Base-by-base conservation (phyloP, 176 grass and related monocot species). In the Panicum miliaceum region DNA sequence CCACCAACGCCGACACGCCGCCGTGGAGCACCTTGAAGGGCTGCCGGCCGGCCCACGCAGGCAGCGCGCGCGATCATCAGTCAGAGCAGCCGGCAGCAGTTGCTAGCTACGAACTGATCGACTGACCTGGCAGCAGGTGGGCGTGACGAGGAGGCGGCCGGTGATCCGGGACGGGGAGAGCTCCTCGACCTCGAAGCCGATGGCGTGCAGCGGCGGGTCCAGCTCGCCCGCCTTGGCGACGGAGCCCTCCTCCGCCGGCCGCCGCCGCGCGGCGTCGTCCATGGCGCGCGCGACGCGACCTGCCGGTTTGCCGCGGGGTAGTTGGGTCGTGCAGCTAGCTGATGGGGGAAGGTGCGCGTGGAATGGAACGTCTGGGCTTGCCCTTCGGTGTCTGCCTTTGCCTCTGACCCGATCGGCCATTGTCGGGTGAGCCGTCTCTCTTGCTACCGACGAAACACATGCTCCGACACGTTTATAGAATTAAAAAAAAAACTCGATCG, bases 1-100 rank as follows among this genome's bases (percentile, higher is more conserved):
- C 87, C 61, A 98, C 88, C 73, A 95, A 69, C 8, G 93, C 93
- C 40, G 93, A 98, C 62, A 95, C 79, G 68, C 92, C 89, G 59
- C 96, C 93, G 85, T 98, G 96, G 61, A 98, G 60, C 82, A 98
- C 96, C 89, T 92, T 95, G 90, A 98, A 98, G 82, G 93, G 92
- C 92, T 98, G 84, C n/a, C 57, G 57, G n/a, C 1, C 43, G 43
- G 45, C 7, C 1, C 40, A 41, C 40, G 8, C 40, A 12, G 12
- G 45, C 45, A 13, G 45, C 45, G 45, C 45, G 45, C 45, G 9
- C 41, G 41, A 11, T 47, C 11, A 12, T 47, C 45, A 32, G 1
- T 12, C 45, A 47, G 48, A 51, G 1, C 48, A 51, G 3, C 48
- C 14, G 4, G 48, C 15, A 5, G 45, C 45, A 47, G 45, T 12